These are phyloP conservation scores for Fusarium sambucinum DNA, from an alignment of 2,329 filamentous ascomycete species.

Conservation along the genomic window DNA sequence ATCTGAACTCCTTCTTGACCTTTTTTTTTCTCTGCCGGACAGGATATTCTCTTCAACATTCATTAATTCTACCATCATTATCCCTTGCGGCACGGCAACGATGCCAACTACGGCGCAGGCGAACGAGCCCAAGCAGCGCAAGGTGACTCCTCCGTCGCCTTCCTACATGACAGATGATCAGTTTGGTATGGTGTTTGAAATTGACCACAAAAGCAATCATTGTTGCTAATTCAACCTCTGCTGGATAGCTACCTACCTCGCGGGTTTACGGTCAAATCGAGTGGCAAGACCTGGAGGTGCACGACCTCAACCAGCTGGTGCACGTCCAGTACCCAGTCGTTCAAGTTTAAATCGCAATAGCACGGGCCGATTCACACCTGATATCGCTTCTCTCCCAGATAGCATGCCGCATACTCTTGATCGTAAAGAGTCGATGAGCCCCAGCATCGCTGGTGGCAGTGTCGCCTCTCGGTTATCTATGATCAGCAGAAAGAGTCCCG, in stretches of 20 bases:
- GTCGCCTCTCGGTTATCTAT: conserved; percentile 64
- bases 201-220: conserved; percentile 11
- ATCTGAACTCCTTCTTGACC: background rate
- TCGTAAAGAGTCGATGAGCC: conserved; percentile 49
- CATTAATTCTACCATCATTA: conserved; percentile 27
- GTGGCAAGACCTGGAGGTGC: conserved; percentile 77
- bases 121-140: conserved; percentile 56
- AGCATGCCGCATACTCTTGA: conserved; percentile 43
- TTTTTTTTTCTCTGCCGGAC: conserved; percentile 26
- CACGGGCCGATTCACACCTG: conserved; percentile 51
- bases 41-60: conserved; percentile 37
- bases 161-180: conserved; percentile 76
- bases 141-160: conserved; percentile 71
- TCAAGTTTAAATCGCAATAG: conserved; percentile 47
- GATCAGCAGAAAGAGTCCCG: conserved; percentile 59
- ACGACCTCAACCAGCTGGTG: conserved; percentile 67
- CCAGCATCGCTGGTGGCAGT: conserved; percentile 60
- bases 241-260: conserved; percentile 73
- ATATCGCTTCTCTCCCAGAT: conserved; percentile 47
- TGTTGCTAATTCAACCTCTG: conserved; percentile 37
- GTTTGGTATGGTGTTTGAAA: conserved; percentile 64
- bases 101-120: conserved; percentile 52
- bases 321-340: conserved; percentile 49
- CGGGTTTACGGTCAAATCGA: conserved; percentile 76
- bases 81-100: conserved; percentile 25